phyloP scores from a whole-genome alignment of 306 rosid genomes.

The Betula pendula region DNA sequence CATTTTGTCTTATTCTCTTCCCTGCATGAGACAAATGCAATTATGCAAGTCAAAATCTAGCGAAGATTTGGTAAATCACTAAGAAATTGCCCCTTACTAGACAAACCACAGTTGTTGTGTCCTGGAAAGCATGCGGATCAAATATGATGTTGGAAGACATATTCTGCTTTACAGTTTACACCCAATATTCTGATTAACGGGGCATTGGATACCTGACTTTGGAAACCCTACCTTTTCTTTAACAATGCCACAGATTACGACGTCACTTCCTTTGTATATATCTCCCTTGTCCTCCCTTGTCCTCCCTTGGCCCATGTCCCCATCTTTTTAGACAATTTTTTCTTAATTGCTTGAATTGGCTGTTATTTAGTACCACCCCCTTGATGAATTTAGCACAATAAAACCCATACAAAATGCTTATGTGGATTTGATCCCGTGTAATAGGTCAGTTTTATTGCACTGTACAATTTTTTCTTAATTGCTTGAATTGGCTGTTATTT shows the following conservation, averaged over 20 bases:
- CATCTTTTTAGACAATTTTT: slow-evolving; percentile 34
- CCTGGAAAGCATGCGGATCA: not conserved
- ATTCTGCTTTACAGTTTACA: not conserved
- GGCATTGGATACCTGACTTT: slow-evolving; percentile 51
- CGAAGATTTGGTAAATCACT: not conserved
- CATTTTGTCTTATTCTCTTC: not conserved
- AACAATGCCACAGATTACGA: slow-evolving; percentile 35
- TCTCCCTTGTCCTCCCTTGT: too few relatives aligned
- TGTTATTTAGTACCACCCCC: not conserved
- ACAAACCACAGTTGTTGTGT: not conserved
- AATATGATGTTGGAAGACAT: not conserved
- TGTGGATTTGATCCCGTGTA: not conserved
- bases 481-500: slow-evolving; percentile 4
- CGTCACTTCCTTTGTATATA: slow-evolving; percentile 35
- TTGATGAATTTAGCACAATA: too few relatives aligned
- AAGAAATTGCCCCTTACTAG: too few relatives aligned
- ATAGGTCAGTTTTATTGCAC: too few relatives aligned
- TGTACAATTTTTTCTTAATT: slow-evolving; percentile 22
- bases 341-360: slow-evolving; percentile 10
- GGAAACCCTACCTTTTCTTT: slow-evolving; percentile 48
- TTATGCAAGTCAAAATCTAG: not conserved
- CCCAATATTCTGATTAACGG: slow-evolving; percentile 2
- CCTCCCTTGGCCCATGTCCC: slow-evolving; percentile 42
- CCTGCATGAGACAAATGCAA: not conserved
- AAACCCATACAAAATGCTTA: not conserved